phyloP scores from a whole-genome alignment of 2,329 filamentous ascomycete genomes.

The Cytospora schulzeri region DNA sequence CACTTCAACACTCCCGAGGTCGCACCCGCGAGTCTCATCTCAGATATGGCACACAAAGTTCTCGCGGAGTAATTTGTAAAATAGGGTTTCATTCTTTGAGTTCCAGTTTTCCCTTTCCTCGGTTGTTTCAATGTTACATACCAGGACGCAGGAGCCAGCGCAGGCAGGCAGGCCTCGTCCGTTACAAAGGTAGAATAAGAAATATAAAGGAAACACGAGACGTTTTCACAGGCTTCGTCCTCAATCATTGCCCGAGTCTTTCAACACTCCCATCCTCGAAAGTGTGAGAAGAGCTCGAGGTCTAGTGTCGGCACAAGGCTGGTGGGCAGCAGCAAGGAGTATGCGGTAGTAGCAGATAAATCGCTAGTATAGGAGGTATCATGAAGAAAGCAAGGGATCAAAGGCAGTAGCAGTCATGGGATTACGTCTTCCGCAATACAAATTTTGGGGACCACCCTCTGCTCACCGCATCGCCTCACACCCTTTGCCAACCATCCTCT shows the following conservation, averaged over 20 bases:
- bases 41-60: neutral
- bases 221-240: constrained; percentile 2
- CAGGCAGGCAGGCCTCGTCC: constrained; percentile 18
- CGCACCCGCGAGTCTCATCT: neutral
- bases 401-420: constrained; percentile 5
- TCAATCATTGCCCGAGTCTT: neutral
- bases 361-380: constrained; percentile 26
- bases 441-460: constrained; percentile 2
- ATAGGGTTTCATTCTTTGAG: constrained; percentile 7
- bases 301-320: neutral
- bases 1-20: neutral
- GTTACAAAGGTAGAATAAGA: constrained; percentile 6
- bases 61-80: neutral
- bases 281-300: neutral
- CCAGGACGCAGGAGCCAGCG: constrained; percentile 16
- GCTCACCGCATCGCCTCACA: neutral
- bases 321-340: constrained; percentile 20
- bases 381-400: constrained; percentile 7
- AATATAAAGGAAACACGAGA: neutral
- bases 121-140: constrained; percentile 14
- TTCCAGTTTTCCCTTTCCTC: neutral
- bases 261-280: neutral
- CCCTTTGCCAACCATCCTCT: constrained; percentile 1
- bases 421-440: constrained; percentile 3
- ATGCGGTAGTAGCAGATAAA: constrained; percentile 20